These are phyloP conservation scores for Metarhizium rileyi DNA, from an alignment of 2,329 filamentous ascomycete species.

Conservation along the genomic window DNA sequence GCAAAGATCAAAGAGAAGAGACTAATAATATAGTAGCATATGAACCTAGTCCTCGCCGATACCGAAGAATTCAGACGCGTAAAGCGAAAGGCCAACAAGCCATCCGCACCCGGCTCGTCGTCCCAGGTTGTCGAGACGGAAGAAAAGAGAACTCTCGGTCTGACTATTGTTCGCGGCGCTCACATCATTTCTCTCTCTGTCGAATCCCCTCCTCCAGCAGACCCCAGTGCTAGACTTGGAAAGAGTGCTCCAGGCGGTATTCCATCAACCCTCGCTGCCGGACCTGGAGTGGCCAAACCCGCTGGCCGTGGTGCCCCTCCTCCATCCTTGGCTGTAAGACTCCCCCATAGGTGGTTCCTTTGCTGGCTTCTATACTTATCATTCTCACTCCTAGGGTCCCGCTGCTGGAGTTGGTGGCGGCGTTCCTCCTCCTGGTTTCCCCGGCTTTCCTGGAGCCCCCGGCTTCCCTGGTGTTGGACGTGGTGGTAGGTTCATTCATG, in stretches of 20 bases:
- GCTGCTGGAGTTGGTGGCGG: slow-evolving; percentile 76
- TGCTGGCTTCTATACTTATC: slow-evolving; percentile 11
- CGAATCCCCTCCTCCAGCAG: slow-evolving; percentile 89
- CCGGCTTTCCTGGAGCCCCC: slow-evolving; percentile 41
- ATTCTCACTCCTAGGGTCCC: slow-evolving; percentile 46
- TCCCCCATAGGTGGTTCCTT: not conserved
- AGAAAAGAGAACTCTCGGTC: slow-evolving; percentile 93
- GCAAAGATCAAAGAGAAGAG: not conserved
- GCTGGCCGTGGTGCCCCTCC: slow-evolving; percentile 75
- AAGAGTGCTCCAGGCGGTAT: slow-evolving; percentile 60
- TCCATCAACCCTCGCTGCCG: slow-evolving; percentile 63
- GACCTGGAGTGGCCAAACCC: slow-evolving; percentile 82
- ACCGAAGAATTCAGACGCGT: slow-evolving; percentile 95
- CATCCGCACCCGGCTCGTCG: slow-evolving; percentile 48
- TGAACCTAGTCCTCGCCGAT: slow-evolving; percentile 98
- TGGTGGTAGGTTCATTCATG: slow-evolving; percentile 37
- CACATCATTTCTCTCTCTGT: slow-evolving; percentile 93
- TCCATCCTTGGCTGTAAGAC: slow-evolving; percentile 60
- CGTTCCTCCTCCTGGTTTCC: slow-evolving; percentile 51
- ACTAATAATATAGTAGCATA: slow-evolving; percentile 56
- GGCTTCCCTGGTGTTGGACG: slow-evolving; percentile 37
- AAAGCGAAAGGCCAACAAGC: slow-evolving; percentile 74
- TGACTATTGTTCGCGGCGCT: slow-evolving; percentile 89
- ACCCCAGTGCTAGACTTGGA: slow-evolving; percentile 82
- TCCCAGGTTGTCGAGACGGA: slow-evolving; percentile 73